phyloP scores from a whole-genome alignment of 2,329 filamentous ascomycete species.

The Trichoderma aggressivum region DNA sequence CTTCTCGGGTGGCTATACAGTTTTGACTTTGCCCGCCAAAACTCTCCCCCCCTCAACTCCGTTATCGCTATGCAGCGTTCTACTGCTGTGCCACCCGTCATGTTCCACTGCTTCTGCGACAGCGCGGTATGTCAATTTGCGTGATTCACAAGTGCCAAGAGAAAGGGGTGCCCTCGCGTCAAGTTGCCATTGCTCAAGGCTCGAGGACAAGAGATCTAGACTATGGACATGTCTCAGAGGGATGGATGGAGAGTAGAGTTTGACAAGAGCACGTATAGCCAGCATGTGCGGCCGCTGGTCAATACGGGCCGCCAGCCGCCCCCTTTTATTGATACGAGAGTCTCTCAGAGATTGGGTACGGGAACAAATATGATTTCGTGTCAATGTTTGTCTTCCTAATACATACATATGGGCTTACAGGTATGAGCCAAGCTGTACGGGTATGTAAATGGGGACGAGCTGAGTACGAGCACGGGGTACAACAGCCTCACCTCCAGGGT shows the following conservation, averaged over 20 bases:
- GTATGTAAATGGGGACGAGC: not conserved
- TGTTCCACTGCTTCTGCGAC: not conserved
- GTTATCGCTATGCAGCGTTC: slow-evolving; percentile 6
- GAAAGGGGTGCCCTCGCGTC: not conserved
- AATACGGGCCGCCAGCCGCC: not conserved
- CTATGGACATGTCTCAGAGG: not conserved
- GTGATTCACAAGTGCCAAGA: slow-evolving; percentile 8
- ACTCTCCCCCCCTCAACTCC: not conserved
- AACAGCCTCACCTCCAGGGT: slow-evolving; percentile 5
- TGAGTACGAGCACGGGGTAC: not conserved
- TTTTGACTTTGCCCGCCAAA: slow-evolving; percentile 2
- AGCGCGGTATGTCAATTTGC: not conserved
- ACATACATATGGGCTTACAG: not conserved
- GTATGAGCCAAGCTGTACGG: not conserved
- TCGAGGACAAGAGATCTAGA: not conserved
- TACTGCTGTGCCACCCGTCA: not conserved
- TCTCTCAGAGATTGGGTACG: not conserved
- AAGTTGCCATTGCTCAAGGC: slow-evolving; percentile 1
- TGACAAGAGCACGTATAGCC: not conserved
- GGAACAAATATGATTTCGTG: slow-evolving; percentile 1
- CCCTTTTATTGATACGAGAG: not conserved
- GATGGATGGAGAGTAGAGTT: not conserved
- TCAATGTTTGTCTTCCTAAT: not conserved
- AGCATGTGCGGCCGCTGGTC: not conserved
- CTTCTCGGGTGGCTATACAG: slow-evolving; percentile 1